Conservation (phyloP, 805 yeast genomes). For the Phaffomyces antillensis region DNA sequence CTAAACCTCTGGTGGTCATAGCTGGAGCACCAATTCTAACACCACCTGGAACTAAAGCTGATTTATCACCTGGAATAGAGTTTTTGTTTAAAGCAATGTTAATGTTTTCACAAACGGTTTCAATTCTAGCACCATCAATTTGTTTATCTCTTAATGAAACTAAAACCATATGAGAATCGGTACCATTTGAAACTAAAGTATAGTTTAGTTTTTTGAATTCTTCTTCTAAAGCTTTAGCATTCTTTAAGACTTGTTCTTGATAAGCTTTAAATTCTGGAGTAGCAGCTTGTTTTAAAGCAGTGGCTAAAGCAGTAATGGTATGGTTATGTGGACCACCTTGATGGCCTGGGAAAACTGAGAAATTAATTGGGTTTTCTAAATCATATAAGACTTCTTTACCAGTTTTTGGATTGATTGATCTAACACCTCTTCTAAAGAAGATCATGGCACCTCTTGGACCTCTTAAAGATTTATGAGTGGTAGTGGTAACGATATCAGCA, state of each 20-base stretch:
- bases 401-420: constrained; percentile 62
- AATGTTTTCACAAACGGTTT: constrained; percentile 78
- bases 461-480: constrained; percentile 95
- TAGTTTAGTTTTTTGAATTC: constrained; percentile 59
- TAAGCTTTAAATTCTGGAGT: constrained; percentile 84
- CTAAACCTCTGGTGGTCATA: constrained; percentile 94
- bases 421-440: constrained; percentile 91
- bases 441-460: constrained; percentile 99
- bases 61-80: constrained; percentile 93
- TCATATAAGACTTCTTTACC: constrained; percentile 85
- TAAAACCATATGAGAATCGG: constrained; percentile 89
- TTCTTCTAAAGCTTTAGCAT: constrained; percentile 70
- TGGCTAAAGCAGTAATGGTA: constrained; percentile 93
- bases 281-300: constrained; percentile 87
- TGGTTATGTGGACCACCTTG: constrained; percentile 99
- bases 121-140: constrained; percentile 95
- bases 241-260: constrained; percentile 75
- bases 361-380: constrained; percentile 86
- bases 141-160: constrained; percentile 68
- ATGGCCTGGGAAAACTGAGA: constrained; percentile 98
- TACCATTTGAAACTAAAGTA: constrained; percentile 83
- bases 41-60: constrained; percentile 95
- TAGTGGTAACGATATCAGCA: constrained; percentile 95
- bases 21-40: constrained; percentile 97
- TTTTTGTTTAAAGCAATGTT: constrained; percentile 95